Conservation (phyloP, 306 rosid genomes). For the Macrotyloma uniflorum region DNA sequence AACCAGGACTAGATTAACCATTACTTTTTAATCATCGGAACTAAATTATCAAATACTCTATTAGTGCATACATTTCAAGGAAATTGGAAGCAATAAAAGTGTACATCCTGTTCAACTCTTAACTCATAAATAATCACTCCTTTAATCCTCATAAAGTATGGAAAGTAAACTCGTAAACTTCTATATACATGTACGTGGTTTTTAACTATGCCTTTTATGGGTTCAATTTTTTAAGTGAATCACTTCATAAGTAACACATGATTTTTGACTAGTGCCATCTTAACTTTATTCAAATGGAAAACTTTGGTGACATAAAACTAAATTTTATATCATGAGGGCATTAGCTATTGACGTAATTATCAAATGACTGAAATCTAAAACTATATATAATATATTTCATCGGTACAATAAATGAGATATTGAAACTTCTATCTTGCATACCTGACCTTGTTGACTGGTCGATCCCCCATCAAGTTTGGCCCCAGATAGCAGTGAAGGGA, state of each 20-base stretch:
- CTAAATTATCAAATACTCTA: not conserved
- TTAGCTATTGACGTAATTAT: not conserved
- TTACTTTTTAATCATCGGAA: not conserved
- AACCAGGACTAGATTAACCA: not conserved
- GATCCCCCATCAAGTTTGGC: slow-evolving; percentile 45
- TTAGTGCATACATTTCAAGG: not conserved
- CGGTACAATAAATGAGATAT: not conserved
- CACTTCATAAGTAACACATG: not conserved
- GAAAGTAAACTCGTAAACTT: not conserved
- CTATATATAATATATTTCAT: not conserved
- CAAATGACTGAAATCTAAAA: not conserved
- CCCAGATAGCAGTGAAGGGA: slow-evolving; percentile 26
- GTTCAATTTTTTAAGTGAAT: not conserved
- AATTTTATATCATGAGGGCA: not conserved
- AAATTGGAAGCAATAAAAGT: slow-evolving; percentile 8
- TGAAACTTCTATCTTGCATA: slow-evolving; percentile 35
- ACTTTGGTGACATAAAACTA: not conserved
- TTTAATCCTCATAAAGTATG: not conserved
- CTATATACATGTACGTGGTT: not conserved
- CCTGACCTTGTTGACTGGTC: slow-evolving; percentile 58
- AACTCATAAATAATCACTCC: not conserved
- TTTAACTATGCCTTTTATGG: not conserved
- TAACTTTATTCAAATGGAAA: not conserved
- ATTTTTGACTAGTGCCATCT: not conserved
- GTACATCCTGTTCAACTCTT: not conserved